These are phyloP conservation scores for Tetrapisispora pingtungensis DNA, from an alignment of 805 yeast genomes.

Conservation along the genomic window DNA sequence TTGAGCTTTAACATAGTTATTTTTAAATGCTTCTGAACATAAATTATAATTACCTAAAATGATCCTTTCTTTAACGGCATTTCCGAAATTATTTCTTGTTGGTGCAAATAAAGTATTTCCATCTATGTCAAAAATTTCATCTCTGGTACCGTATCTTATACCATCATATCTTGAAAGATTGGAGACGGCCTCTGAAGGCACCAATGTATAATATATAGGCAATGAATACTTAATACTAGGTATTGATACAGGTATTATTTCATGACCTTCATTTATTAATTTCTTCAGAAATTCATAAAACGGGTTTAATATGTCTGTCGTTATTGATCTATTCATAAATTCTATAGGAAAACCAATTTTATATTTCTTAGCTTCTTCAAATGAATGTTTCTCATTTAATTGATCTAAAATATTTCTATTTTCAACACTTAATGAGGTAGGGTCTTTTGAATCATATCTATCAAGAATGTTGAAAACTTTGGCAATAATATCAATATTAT, in stretches of 20 bases:
- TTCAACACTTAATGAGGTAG: slow-evolving; percentile 46
- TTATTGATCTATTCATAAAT: slow-evolving; percentile 46
- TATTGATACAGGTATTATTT: slow-evolving; percentile 53
- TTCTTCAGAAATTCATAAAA: slow-evolving; percentile 39
- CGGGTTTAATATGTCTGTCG: slow-evolving; percentile 34
- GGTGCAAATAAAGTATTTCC: slow-evolving; percentile 38
- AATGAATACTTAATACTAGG: slow-evolving; percentile 59
- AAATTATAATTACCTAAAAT: slow-evolving; percentile 79
- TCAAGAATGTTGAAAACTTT: slow-evolving; percentile 50
- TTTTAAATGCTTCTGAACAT: slow-evolving; percentile 57
- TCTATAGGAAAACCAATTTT: slow-evolving; percentile 70
- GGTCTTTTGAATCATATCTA: slow-evolving; percentile 61
- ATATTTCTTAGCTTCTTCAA: slow-evolving; percentile 9
- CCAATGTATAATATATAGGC: slow-evolving; percentile 77
- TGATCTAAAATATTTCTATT: slow-evolving; percentile 24
- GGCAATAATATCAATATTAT: slow-evolving; percentile 34
- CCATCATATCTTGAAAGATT: slow-evolving; percentile 89
- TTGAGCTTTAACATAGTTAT: slow-evolving; percentile 72
- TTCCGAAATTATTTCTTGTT: slow-evolving; percentile 62
- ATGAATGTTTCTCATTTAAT: not conserved
- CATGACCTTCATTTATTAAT: slow-evolving; percentile 39
- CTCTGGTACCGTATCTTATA: slow-evolving; percentile 63
- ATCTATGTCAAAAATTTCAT: slow-evolving; percentile 25
- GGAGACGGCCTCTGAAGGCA: slow-evolving; percentile 91
- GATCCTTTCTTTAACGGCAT: slow-evolving; percentile 75